Evolutionary conservation across 768 basidiomycete genomes (phyloP).

Genomic region (Calocybe indica): DNA sequence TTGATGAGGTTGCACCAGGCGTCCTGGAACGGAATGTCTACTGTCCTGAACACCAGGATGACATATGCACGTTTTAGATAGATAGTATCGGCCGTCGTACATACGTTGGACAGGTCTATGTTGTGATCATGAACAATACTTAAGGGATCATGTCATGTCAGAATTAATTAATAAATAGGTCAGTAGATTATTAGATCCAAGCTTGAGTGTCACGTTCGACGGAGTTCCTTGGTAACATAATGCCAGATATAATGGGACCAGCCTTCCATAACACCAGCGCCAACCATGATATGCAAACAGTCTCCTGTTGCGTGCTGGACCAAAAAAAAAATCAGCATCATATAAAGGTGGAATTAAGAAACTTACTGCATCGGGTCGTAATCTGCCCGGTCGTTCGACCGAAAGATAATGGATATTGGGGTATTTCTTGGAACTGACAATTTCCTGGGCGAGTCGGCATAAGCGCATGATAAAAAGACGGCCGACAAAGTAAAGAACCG

Average conservation of each 20-base stretch:
- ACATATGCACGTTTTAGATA: no score
- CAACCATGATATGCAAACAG: constrained; percentile 43
- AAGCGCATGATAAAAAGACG: no score
- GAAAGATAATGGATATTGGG: constrained; percentile 52
- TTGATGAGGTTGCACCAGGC: no score
- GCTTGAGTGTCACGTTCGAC: constrained; percentile 7
- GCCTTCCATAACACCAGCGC: constrained; percentile 43
- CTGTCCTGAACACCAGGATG: no score
- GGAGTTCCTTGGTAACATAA: constrained; percentile 25
- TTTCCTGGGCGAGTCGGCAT: no score
- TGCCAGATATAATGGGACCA: constrained; percentile 49
- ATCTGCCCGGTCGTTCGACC: constrained; percentile 55
- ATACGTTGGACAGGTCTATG: no score
- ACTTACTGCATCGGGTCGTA: constrained; percentile 63
- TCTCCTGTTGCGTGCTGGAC: constrained; percentile 35
- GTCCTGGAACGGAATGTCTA: no score
- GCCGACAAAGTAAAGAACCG: constrained; percentile 3
- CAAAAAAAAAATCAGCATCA: not conserved
- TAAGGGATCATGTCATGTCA: no score
- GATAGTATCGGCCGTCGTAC: no score
- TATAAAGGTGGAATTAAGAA: not conserved
- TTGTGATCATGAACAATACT: no score
- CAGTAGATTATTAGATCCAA: no score
- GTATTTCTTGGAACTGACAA: constrained; percentile 24
- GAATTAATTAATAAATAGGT: no score